These are phyloP conservation scores for Sicyos edulis DNA, from an alignment of 306 rosid genomes.

Conservation along the genomic window DNA sequence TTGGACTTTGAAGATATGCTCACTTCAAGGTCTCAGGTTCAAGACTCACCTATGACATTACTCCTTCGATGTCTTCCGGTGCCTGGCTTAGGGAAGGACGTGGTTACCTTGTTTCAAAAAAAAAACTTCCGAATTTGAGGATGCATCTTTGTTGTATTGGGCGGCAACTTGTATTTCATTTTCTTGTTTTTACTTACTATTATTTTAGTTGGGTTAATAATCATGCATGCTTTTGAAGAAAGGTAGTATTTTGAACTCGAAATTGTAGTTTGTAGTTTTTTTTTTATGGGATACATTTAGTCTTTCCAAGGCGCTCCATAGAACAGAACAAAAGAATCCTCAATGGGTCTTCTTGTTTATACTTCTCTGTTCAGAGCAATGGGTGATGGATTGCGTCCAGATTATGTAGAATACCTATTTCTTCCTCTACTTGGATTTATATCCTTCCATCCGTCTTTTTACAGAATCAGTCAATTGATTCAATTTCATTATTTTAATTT, in stretches of 20 bases:
- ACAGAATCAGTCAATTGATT: background rate
- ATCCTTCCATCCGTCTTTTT: background rate
- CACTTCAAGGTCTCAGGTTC: too few species aligned
- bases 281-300: background rate
- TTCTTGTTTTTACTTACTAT: background rate
- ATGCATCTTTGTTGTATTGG: background rate
- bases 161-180: slow-evolving; percentile 1
- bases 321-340: background rate
- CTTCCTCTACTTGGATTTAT: background rate
- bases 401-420: background rate
- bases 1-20: too few species aligned
- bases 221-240: background rate
- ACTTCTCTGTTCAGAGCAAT: background rate
- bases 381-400: background rate
- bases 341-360: background rate
- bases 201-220: background rate
- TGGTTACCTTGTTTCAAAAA: background rate
- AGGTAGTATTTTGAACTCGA: background rate
- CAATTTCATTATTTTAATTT: background rate
- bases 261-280: background rate
- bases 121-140: background rate
- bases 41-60: too few species aligned
- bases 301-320: background rate
- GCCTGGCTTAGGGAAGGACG: too few species aligned
- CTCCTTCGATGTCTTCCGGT: too few species aligned